Evolutionary conservation across 2,329 filamentous ascomycete species (phyloP).

Genomic region (Pyrenophora tritici-repentis): DNA sequence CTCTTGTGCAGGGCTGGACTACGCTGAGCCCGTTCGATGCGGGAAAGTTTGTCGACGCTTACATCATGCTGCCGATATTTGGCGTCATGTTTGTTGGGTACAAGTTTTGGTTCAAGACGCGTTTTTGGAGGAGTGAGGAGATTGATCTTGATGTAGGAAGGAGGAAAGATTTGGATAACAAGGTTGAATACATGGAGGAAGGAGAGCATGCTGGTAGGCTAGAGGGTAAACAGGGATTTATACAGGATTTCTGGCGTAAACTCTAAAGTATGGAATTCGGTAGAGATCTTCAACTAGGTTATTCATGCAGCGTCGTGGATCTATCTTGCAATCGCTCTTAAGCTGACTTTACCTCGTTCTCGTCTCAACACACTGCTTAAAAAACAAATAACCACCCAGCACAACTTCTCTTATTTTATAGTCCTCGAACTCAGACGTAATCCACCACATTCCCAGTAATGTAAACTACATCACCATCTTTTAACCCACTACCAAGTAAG

Average conservation of each 20-base stretch:
- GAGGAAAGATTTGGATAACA: slow-evolving; percentile 45
- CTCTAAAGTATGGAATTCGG: too few species aligned
- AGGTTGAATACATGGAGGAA: slow-evolving; percentile 18
- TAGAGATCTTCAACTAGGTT: too few species aligned
- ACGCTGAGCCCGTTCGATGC: slow-evolving; percentile 58
- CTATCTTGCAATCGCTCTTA: too few species aligned
- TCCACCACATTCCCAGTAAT: too few species aligned
- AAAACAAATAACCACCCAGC: too few species aligned
- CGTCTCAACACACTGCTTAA: too few species aligned
- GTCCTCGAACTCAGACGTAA: too few species aligned
- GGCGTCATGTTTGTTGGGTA: slow-evolving; percentile 53
- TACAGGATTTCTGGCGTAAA: slow-evolving; percentile 17
- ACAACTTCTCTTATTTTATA: too few species aligned
- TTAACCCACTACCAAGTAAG: slow-evolving; percentile 7
- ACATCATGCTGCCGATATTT: slow-evolving; percentile 59
- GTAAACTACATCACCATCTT: too few species aligned
- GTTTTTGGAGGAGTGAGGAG: slow-evolving; percentile 41
- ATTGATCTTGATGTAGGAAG: slow-evolving; percentile 48
- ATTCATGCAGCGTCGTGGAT: background rate
- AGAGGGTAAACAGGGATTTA: slow-evolving; percentile 13
- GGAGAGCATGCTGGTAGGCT: background rate
- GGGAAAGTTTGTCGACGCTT: slow-evolving; percentile 59
- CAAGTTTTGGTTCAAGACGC: slow-evolving; percentile 52
- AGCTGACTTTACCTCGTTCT: too few species aligned
- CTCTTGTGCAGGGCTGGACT: slow-evolving; percentile 60